Percentiles rank a stretch among this genome's conserved stretches.
phyloP scores from a whole-genome alignment of 164 flowering plant genomes.

The Annona cherimola region DNA sequence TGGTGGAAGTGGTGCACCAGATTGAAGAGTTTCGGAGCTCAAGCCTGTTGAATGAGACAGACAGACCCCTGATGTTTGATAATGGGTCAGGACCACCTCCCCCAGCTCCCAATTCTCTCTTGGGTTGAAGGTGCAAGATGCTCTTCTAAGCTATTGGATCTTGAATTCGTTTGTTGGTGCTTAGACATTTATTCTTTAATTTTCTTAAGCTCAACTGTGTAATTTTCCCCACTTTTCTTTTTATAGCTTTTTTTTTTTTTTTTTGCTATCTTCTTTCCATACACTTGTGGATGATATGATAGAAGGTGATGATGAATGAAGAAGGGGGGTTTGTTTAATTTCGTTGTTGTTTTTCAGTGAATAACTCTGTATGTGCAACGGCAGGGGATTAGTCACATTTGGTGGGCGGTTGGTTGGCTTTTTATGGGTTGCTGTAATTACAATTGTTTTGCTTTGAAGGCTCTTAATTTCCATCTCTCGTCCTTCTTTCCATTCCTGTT shows the following conservation, averaged over 20 bases:
- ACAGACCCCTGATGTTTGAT: constrained; percentile 10
- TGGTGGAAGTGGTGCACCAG: constrained; percentile 45
- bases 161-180: constrained; percentile 15
- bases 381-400: not conserved
- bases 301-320: not conserved
- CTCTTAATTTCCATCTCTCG: not conserved
- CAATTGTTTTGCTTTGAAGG: not conserved
- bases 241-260: not conserved
- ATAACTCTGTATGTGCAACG: not conserved
- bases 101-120: not conserved
- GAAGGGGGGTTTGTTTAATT: not conserved
- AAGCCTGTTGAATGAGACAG: constrained; percentile 21
- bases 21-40: constrained; percentile 61
- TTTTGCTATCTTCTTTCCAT: not conserved
- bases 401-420: not conserved
- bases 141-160: constrained; percentile 2
- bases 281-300: not conserved
- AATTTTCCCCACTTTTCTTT: not conserved
- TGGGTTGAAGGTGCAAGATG: constrained; percentile 10
- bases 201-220: constrained; percentile 17
- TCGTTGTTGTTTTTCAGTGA: not conserved
- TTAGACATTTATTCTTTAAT: constrained; percentile 6
- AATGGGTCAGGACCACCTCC: constrained; percentile 11
- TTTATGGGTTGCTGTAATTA: not conserved
- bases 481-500: not conserved